Conservation (phyloP, 177 flowering plant genomes). For the Vitis hybrid region DNA sequence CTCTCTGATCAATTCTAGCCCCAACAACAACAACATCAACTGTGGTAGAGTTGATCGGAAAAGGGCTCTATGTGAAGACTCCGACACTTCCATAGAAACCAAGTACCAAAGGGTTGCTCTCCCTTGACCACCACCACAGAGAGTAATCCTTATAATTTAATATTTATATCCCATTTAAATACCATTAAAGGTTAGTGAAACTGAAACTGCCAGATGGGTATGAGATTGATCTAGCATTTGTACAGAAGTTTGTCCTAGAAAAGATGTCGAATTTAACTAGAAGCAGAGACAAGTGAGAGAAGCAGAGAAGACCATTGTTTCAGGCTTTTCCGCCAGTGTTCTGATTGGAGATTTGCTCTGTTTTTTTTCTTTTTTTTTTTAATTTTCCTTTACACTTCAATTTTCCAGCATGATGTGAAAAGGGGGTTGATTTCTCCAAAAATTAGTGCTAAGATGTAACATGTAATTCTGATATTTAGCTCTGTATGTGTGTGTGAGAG, state of each 20-base stretch:
- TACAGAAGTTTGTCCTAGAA: constrained; percentile 24
- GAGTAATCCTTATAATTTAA: neutral
- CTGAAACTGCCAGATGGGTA: constrained; percentile 8
- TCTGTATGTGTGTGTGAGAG: neutral
- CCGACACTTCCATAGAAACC: constrained; percentile 38
- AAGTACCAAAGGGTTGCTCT: constrained; percentile 57
- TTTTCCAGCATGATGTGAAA: constrained; percentile 11
- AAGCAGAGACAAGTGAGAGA: constrained; percentile 2
- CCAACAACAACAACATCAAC: constrained; percentile 19
- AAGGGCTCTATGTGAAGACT: constrained; percentile 47
- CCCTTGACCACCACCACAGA: constrained; percentile 28
- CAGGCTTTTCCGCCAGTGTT: neutral
- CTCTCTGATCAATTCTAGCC: constrained; percentile 15
- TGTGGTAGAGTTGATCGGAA: constrained; percentile 37
- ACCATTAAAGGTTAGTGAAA: constrained; percentile 18
- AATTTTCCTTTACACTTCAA: constrained; percentile 1
- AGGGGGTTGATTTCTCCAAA: constrained; percentile 12
- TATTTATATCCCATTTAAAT: neutral
- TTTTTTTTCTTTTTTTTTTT: neutral
- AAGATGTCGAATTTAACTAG: constrained; percentile 15
- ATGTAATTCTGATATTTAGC: constrained; percentile 2
- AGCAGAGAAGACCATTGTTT: constrained; percentile 5
- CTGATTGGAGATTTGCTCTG: constrained; percentile 1
- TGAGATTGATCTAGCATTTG: constrained; percentile 30
- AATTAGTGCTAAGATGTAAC: constrained; percentile 1